These are phyloP conservation scores for Cicer yamashitae DNA, from an alignment of 306 rosid species.

Conservation along the genomic window DNA sequence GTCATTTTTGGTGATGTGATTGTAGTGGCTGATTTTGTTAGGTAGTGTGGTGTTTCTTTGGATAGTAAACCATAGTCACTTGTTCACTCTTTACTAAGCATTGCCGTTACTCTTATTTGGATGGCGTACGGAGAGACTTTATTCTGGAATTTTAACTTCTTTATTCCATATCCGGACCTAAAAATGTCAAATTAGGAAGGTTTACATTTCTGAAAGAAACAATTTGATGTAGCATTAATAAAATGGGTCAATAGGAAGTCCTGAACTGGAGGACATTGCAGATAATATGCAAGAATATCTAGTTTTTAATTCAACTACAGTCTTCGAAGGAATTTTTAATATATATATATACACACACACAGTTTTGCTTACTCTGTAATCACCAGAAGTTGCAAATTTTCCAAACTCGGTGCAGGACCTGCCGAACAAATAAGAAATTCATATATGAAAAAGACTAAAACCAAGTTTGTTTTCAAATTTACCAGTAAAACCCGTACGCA, in stretches of 20 bases:
- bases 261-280: not conserved
- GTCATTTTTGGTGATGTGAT: slow-evolving; percentile 56
- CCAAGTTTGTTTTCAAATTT: slow-evolving; percentile 40
- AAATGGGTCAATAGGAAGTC: not conserved
- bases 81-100: slow-evolving; percentile 59
- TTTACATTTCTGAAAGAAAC: slow-evolving; percentile 14
- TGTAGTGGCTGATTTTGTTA: slow-evolving; percentile 42
- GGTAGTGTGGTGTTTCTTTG: slow-evolving; percentile 32
- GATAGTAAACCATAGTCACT: slow-evolving; percentile 28
- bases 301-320: no score
- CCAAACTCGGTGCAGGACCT: slow-evolving; percentile 79
- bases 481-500: slow-evolving; percentile 76
- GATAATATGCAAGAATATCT: not conserved
- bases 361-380: slow-evolving; percentile 68
- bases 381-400: slow-evolving; percentile 91
- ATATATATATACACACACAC: no score
- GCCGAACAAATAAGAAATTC: slow-evolving; percentile 31
- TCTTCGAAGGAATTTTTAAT: no score
- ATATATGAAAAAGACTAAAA: slow-evolving; percentile 21
- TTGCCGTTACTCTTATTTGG: slow-evolving; percentile 84
- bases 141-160: slow-evolving; percentile 42
- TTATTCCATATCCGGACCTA: slow-evolving; percentile 85
- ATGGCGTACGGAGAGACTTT: slow-evolving; percentile 55
- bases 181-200: slow-evolving; percentile 16
- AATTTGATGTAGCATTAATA: not conserved